These are phyloP conservation scores for Clavispora vitiphila DNA, from an alignment of 805 yeast species.

Conservation along the genomic window DNA sequence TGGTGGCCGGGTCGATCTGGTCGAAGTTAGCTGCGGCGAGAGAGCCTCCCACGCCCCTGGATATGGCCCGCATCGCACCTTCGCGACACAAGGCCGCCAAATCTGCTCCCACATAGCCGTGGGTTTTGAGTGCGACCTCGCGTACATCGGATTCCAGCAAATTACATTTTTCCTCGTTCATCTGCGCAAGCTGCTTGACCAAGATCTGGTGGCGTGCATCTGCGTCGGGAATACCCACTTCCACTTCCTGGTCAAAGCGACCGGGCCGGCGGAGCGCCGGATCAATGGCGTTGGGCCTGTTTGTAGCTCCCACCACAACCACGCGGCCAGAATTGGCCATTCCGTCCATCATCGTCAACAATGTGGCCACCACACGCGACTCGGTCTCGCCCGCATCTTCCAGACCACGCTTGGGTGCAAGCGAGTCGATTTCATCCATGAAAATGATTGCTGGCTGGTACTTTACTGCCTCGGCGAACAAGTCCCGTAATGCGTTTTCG, in stretches of 20 bases:
- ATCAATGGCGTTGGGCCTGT: conserved; percentile 64
- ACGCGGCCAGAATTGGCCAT: conserved; percentile 61
- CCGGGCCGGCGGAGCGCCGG: conserved; percentile 81
- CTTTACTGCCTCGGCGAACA: conserved; percentile 77
- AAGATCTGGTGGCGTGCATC: conserved; percentile 74
- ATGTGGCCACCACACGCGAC: conserved; percentile 82
- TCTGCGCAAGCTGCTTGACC: conserved; percentile 50
- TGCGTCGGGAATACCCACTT: conserved; percentile 87
- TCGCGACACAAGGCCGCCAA: conserved; percentile 83
- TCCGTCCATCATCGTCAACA: conserved; percentile 78
- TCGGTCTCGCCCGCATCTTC: conserved; percentile 93
- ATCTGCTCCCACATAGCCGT: conserved; percentile 98
- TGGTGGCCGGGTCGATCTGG: conserved; percentile 1
- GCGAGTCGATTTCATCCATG: conserved; percentile 89
- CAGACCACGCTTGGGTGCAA: conserved; percentile 77
- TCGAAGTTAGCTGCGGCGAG: conserved; percentile 1
- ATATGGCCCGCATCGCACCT: conserved; percentile 78
- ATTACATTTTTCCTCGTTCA: conserved; percentile 41
- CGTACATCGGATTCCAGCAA: conserved; percentile 53
- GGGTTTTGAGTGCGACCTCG: conserved; percentile 71
- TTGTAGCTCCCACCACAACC: conserved; percentile 72
- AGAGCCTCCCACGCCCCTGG: conserved; percentile 38
- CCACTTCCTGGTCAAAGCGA: conserved; percentile 83
- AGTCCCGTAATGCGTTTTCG: conserved; percentile 74
- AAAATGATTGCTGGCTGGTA: conserved; percentile 86